Conservation (phyloP, 306 rosid genomes). For the Myrica gale region DNA sequence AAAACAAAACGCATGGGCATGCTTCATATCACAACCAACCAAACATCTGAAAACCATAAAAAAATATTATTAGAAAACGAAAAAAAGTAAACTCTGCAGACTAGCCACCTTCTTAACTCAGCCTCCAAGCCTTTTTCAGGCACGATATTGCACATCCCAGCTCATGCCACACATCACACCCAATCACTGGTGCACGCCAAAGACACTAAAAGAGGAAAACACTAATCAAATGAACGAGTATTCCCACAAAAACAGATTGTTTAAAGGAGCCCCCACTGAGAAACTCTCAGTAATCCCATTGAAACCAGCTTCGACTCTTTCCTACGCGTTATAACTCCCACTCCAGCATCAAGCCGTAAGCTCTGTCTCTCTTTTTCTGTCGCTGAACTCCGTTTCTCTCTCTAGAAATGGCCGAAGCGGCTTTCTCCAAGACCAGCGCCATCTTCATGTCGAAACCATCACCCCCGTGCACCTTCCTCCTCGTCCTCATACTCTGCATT, state of each 20-base stretch:
- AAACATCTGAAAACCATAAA: no score
- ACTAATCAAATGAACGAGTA: neutral
- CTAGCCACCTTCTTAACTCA: no score
- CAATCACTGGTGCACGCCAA: neutral
- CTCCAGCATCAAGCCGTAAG: neutral
- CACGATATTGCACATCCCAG: no score
- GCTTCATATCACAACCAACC: neutral
- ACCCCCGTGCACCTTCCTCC: conserved; percentile 36
- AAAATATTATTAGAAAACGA: no score
- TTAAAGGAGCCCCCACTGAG: no score
- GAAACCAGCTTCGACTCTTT: neutral
- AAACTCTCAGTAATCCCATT: neutral
- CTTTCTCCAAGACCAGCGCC: conserved; percentile 32
- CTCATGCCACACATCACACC: no score
- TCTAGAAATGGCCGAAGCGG: conserved; percentile 41
- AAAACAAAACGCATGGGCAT: neutral
- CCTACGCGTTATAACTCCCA: no score
- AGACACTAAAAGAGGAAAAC: neutral
- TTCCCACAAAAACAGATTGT: neutral
- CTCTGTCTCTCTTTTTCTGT: neutral
- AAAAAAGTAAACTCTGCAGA: no score
- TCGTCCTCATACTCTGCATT: conserved; percentile 49
- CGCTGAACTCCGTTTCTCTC: neutral
- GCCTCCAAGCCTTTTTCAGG: no score
- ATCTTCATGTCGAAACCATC: conserved; percentile 43